Percentiles rank a stretch among this genome's conserved stretches.
phyloP scores from a whole-genome alignment of 345 rosid species.

The Brassica cretica region DNA sequence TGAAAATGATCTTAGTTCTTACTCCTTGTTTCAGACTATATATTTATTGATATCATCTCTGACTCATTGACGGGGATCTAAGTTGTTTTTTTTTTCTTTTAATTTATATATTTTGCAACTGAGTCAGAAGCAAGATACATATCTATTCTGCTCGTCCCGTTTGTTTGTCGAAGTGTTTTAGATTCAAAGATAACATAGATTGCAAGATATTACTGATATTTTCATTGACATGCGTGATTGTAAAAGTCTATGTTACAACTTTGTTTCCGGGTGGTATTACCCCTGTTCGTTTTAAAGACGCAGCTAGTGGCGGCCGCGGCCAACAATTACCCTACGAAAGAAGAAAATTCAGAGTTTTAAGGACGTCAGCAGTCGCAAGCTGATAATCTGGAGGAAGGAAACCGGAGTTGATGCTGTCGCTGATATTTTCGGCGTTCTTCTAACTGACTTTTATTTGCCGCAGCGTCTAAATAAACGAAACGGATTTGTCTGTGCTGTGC shows the following conservation, averaged over 20 bases:
- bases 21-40: not conserved
- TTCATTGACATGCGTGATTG: not conserved
- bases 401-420: too few relatives aligned
- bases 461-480: too few relatives aligned
- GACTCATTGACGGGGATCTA: not conserved
- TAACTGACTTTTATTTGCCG: too few relatives aligned
- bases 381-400: too few relatives aligned
- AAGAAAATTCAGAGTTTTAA: too few relatives aligned
- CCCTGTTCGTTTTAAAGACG: too few relatives aligned
- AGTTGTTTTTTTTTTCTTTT: not conserved
- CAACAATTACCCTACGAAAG: too few relatives aligned
- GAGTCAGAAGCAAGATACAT: not conserved
- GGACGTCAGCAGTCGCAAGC: too few relatives aligned
- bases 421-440: too few relatives aligned
- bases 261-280: not conserved
- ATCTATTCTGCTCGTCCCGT: not conserved
- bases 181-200: not conserved
- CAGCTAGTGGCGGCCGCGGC: too few relatives aligned
- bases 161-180: not conserved
- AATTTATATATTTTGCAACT: not conserved
- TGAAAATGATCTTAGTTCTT: too few relatives aligned
- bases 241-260: not conserved
- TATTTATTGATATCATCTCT: not conserved
- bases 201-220: not conserved
- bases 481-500: too few relatives aligned